Evolutionary conservation across 768 basidiomycete species (phyloP).

Genomic region (Rickenella mellea): DNA sequence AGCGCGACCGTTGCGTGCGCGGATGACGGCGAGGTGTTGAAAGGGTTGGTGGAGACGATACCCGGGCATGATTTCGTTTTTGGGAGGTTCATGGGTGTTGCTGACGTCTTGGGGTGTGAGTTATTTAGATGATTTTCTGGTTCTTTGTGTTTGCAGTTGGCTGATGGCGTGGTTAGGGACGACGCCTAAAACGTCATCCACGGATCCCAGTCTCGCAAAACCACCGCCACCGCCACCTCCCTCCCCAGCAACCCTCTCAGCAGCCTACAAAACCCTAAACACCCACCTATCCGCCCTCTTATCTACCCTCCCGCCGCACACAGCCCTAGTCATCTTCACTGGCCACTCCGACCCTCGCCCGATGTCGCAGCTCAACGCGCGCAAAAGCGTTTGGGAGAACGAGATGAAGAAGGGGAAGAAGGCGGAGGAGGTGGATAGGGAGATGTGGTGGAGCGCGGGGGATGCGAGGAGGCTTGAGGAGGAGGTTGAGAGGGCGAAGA

Average conservation of each 20-base stretch:
- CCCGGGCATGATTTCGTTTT: constrained; percentile 74
- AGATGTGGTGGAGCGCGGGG: constrained; percentile 62
- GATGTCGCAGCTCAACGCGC: constrained; percentile 65
- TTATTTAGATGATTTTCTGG: constrained; percentile 6
- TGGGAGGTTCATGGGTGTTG: constrained; percentile 73
- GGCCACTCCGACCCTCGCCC: constrained; percentile 82
- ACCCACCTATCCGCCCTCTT: constrained; percentile 53
- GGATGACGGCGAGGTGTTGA: constrained; percentile 68
- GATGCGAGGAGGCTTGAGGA: constrained; percentile 77
- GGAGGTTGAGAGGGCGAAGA: constrained; percentile 68
- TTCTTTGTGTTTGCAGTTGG: neutral
- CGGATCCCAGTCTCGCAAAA: constrained; percentile 22
- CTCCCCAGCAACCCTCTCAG: constrained; percentile 4
- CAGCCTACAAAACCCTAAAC: constrained; percentile 44
- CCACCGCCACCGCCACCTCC: constrained; percentile 3
- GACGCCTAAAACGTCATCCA: constrained; percentile 38
- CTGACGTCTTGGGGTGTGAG: constrained; percentile 78
- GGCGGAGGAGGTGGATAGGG: constrained; percentile 42
- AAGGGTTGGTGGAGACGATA: constrained; percentile 51
- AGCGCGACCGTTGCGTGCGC: constrained; percentile 67
- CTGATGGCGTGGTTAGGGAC: constrained; percentile 37
- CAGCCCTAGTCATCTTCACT: constrained; percentile 78
- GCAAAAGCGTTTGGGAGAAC: constrained; percentile 65
- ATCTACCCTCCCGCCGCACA: constrained; percentile 60
- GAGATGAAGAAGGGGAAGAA: constrained; percentile 47